These are phyloP conservation scores for Diaporthe eres DNA, from an alignment of 2,329 filamentous ascomycete genomes.

Conservation along the genomic window DNA sequence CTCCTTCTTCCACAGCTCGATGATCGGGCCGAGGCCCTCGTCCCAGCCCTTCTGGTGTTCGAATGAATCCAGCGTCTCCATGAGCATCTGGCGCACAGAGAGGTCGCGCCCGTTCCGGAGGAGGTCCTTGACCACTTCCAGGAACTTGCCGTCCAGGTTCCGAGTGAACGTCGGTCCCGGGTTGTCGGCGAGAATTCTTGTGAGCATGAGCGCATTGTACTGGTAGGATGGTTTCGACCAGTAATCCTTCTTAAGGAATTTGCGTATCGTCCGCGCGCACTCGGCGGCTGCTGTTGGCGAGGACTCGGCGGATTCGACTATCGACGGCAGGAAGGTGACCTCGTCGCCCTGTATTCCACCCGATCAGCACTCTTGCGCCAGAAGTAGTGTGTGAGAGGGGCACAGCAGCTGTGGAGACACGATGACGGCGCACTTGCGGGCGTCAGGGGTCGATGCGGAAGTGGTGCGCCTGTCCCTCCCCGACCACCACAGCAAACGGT, in stretches of 20 bases:
- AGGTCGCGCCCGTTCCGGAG: conserved; percentile 79
- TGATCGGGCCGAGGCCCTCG: conserved; percentile 77
- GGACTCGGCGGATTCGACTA: conserved; percentile 95
- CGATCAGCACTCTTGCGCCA: conserved; percentile 39
- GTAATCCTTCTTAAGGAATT: conserved; percentile 83
- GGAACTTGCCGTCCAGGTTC: conserved; percentile 89
- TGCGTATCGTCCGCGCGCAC: conserved; percentile 84
- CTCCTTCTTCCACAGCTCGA: conserved; percentile 92
- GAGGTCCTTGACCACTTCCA: conserved; percentile 80
- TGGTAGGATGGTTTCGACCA: conserved; percentile 77
- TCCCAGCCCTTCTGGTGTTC: conserved; percentile 81
- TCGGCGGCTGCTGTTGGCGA: conserved; percentile 88
- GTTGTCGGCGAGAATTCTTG: conserved; percentile 93
- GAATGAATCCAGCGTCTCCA: conserved; percentile 87
- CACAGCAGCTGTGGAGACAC: not conserved
- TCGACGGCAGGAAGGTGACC: conserved; percentile 90
- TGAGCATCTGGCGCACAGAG: conserved; percentile 86
- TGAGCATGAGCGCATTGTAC: conserved; percentile 96
- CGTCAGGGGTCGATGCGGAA: not conserved
- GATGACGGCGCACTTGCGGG: not conserved
- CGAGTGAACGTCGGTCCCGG: conserved; percentile 92
- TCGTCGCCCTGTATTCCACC: conserved; percentile 77
- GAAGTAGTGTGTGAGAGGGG: conserved; percentile 1
- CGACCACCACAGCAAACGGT: not conserved
- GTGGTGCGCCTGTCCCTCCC: not conserved